Evolutionary conservation across 2,329 filamentous ascomycete genomes (phyloP), one percentile per base, ranked within the genome.

Genomic region (Geosmithia morbida): DNA sequence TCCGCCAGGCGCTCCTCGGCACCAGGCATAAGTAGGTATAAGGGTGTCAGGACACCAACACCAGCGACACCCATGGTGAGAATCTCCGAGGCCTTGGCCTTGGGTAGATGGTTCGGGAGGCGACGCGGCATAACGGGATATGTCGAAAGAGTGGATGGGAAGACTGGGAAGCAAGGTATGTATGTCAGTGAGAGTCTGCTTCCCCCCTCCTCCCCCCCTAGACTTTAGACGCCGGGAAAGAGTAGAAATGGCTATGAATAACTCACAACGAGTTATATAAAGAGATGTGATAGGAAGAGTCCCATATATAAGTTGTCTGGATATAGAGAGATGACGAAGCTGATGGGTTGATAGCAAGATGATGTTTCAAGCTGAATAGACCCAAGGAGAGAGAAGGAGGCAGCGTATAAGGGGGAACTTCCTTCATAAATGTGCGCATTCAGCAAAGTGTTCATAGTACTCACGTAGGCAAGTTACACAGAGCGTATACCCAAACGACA

Each of bases 21-120:
- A 37, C 74, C 72, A 22, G 75, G 75, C 49, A 75, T 65, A 56
- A 77, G 65, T 55, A 78, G 66, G 63, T 76, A 77, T 55, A 79
- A 67, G 26, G 75, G 75, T 1, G 74, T 69, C 48, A 79, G 68
- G 53, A 67, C 71, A 44, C 62, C 67, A 50, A 76, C 64, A 50
- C 74, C 73, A 20, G 74, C 75, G 40, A 71, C 65, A 48, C 71
- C 71, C 58, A 75, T 74, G 60, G 66, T 69, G 54, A 74, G 59
- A 50, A 72, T 61, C 62, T 79, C 75, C 43, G 67, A 63, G 50
- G 62, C 56, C 53, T 62, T 62, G 55, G 73, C 67, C 49, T 63
- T 63, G 53, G 75, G 74, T 48, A 79, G 68, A 57, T 67, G 17
- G 33, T 11, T 68, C 56, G 64, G 61, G 8, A 67, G 61, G 49